Conservation (phyloP, 495 filamentous ascomycete species). For the Talaromyces trachyspermus region DNA sequence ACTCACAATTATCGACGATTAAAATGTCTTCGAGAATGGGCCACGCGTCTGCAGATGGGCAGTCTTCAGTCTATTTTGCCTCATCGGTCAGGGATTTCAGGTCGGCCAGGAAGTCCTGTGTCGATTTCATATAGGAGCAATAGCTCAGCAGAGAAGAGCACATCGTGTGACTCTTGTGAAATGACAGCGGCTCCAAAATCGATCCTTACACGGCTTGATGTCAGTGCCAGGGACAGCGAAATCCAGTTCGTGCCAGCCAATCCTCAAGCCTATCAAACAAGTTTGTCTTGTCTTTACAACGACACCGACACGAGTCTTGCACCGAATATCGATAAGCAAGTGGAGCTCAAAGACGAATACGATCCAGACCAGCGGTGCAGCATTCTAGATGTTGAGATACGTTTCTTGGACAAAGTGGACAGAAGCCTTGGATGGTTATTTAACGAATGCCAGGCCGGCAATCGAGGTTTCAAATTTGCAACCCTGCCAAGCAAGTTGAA, state of each 20-base stretch:
- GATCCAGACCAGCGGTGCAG: background rate
- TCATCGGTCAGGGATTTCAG: constrained; percentile 15
- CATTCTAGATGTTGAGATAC: constrained; percentile 18
- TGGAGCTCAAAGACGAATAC: background rate
- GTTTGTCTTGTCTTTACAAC: background rate
- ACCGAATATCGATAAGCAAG: background rate
- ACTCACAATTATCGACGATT: background rate
- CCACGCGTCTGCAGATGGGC: constrained; percentile 30
- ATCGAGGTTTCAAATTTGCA: constrained; percentile 36
- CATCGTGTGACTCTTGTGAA: background rate
- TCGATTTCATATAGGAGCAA: constrained; percentile 20
- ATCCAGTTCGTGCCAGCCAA: no score
- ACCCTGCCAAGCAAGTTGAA: constrained; percentile 32
- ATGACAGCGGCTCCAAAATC: no score
- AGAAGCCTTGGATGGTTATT: constrained; percentile 34
- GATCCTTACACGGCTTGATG: no score
- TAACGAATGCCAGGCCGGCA: constrained; percentile 31
- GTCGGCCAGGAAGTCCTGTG: constrained; percentile 33
- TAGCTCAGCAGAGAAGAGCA: background rate
- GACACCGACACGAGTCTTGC: background rate
- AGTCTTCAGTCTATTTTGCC: constrained; percentile 7
- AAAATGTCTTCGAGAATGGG: constrained; percentile 19
- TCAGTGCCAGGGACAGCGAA: no score
- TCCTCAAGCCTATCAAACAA: no score
- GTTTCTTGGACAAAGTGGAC: constrained; percentile 27